These are phyloP conservation scores for Coemansia sp. DNA, from an alignment of 192 early-diverging fungal genomes.

Conservation along the genomic window DNA sequence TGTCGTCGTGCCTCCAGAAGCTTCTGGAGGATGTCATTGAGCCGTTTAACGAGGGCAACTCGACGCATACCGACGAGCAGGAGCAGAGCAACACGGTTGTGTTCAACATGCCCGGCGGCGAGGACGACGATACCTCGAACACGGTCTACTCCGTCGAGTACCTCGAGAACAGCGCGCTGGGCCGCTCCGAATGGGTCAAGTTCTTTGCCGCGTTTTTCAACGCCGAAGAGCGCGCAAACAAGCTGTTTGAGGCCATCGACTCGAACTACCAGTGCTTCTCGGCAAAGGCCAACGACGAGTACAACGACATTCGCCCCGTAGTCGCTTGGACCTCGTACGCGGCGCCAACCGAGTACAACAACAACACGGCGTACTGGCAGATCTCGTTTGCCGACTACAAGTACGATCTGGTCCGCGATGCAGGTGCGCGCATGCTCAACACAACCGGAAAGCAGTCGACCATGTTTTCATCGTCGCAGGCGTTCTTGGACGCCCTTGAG, in stretches of 20 bases:
- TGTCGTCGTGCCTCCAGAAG: constrained; percentile 53
- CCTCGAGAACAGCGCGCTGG: constrained; percentile 37
- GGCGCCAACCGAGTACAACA: constrained; percentile 60
- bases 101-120: constrained; percentile 37
- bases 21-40: constrained; percentile 41
- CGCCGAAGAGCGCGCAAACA: constrained; percentile 53
- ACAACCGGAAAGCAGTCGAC: constrained; percentile 31
- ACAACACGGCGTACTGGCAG: constrained; percentile 65
- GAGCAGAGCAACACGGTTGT: constrained; percentile 34
- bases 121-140: constrained; percentile 29
- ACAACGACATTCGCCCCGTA: constrained; percentile 44
- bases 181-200: constrained; percentile 56
- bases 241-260: constrained; percentile 36
- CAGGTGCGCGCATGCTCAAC: constrained; percentile 62
- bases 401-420: constrained; percentile 59
- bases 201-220: constrained; percentile 54
- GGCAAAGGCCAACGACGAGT: constrained; percentile 41
- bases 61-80: constrained; percentile 32
- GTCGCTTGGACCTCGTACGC: constrained; percentile 65
- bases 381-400: constrained; percentile 61
- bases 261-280: constrained; percentile 50
- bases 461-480: constrained; percentile 41
- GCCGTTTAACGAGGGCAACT: constrained; percentile 39
- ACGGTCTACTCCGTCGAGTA: constrained; percentile 42
- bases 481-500: constrained; percentile 55